These are phyloP conservation scores for Rhodotorula toruloides DNA, from an alignment of 768 basidiomycete genomes.

Conservation along the genomic window DNA sequence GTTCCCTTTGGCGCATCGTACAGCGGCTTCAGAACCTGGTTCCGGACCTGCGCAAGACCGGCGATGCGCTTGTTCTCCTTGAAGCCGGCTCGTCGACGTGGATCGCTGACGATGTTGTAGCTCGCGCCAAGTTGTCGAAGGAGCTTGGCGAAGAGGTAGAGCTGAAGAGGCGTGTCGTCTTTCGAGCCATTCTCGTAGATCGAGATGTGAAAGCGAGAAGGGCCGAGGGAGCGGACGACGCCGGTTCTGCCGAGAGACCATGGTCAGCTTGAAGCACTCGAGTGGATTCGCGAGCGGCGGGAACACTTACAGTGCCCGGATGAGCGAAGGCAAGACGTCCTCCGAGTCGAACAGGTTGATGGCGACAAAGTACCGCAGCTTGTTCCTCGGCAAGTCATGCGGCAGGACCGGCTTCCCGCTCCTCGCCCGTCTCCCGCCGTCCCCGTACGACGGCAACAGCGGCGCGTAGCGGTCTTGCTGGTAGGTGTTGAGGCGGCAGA, in stretches of 20 bases:
- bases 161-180: conserved; percentile 17
- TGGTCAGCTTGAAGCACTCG: no score
- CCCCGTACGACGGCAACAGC: conserved; percentile 4
- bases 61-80: conserved; percentile 43
- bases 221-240: conserved; percentile 12
- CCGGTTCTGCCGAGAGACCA: no score
- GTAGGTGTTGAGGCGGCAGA: conserved; percentile 10
- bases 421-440: neutral
- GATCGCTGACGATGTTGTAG: conserved; percentile 15
- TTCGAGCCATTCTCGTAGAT: conserved; percentile 18
- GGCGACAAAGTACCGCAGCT: conserved; percentile 19
- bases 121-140: conserved; percentile 14
- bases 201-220: conserved; percentile 20
- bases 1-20: conserved; percentile 42
- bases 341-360: conserved; percentile 16
- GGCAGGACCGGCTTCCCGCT: neutral
- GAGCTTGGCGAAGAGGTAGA: conserved; percentile 20
- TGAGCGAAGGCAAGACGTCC: conserved; percentile 2
- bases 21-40: conserved; percentile 44
- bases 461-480: conserved; percentile 18
- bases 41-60: conserved; percentile 45
- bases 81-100: conserved; percentile 21
- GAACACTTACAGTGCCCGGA: conserved; percentile 5
- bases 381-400: neutral
- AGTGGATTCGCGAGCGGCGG: no score